Conservation (phyloP, 2,329 filamentous ascomycete genomes). For the Acephala macrosclerotiorum region DNA sequence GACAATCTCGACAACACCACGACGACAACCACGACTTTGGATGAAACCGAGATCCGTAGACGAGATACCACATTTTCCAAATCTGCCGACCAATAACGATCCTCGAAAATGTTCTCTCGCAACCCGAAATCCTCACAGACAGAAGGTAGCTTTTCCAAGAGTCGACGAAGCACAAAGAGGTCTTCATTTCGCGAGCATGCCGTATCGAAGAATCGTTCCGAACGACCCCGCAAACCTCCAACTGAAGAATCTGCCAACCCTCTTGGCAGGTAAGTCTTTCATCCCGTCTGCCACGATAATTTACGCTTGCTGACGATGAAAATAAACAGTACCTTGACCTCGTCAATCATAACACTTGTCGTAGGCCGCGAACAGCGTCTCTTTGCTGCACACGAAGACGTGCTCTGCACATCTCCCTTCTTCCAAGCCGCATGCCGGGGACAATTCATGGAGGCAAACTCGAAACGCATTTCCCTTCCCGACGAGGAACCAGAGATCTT, state of each 20-base stretch:
- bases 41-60: slow-evolving; percentile 11
- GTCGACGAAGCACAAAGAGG: slow-evolving; percentile 37
- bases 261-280: slow-evolving; percentile 34
- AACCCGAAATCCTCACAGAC: slow-evolving; percentile 40
- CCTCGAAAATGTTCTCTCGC: slow-evolving; percentile 40
- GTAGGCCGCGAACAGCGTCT: slow-evolving; percentile 84
- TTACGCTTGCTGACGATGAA: slow-evolving; percentile 32
- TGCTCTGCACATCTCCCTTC: slow-evolving; percentile 80
- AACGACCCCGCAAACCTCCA: slow-evolving; percentile 39
- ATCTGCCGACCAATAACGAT: slow-evolving; percentile 10
- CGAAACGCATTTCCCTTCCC: slow-evolving; percentile 79
- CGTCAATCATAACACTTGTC: slow-evolving; percentile 79
- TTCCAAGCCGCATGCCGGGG: slow-evolving; percentile 71
- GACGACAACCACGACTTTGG: slow-evolving; percentile 10
- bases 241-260: slow-evolving; percentile 36
- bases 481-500: slow-evolving; percentile 92
- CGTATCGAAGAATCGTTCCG: slow-evolving; percentile 44
- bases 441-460: slow-evolving; percentile 64
- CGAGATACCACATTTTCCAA: slow-evolving; percentile 14
- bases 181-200: slow-evolving; percentile 46
- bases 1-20: slow-evolving; percentile 16
- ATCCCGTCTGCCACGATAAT: background rate
- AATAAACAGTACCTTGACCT: slow-evolving; percentile 67
- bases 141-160: slow-evolving; percentile 42
- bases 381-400: slow-evolving; percentile 90